phyloP scores from a whole-genome alignment of 2,329 filamentous ascomycete genomes.

The Pseudopithomyces chartarum region DNA sequence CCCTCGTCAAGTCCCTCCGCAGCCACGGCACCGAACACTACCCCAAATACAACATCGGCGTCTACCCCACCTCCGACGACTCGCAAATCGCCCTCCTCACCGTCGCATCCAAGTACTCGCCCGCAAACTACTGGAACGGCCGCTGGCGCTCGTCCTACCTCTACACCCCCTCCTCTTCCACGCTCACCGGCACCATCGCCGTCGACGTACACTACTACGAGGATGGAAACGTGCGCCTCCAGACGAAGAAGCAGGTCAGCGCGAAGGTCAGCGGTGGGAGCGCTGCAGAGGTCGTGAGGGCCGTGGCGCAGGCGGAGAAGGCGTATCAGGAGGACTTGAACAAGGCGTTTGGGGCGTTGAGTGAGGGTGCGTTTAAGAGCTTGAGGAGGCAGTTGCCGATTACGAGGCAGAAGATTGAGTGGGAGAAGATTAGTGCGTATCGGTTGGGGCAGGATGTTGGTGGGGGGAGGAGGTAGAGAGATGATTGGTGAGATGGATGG shows the following conservation, averaged over 20 bases:
- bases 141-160: conserved; percentile 92
- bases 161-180: conserved; percentile 69
- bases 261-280: conserved; percentile 63
- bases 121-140: conserved; percentile 98
- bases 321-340: conserved; percentile 97
- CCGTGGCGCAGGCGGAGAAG: conserved; percentile 80
- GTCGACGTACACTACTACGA: conserved; percentile 99
- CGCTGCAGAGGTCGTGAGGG: conserved; percentile 72
- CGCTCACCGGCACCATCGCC: conserved; percentile 79
- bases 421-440: conserved; percentile 97
- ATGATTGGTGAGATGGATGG: too few species aligned
- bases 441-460: conserved; percentile 62
- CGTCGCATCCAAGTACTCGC: conserved; percentile 96
- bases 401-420: conserved; percentile 98
- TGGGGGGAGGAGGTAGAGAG: conserved; percentile 51
- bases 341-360: conserved; percentile 82
- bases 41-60: conserved; percentile 77
- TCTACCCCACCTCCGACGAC: conserved; percentile 79
- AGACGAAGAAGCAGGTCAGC: conserved; percentile 80
- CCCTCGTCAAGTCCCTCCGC: conserved; percentile 76
- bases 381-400: conserved; percentile 91
- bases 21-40: conserved; percentile 88
- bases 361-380: conserved; percentile 94
- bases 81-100: conserved; percentile 78
- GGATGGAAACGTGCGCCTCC: conserved; percentile 92